These are phyloP conservation scores for Babesia sp. DNA, from an alignment of 169 alveolate species.

Conservation along the genomic window DNA sequence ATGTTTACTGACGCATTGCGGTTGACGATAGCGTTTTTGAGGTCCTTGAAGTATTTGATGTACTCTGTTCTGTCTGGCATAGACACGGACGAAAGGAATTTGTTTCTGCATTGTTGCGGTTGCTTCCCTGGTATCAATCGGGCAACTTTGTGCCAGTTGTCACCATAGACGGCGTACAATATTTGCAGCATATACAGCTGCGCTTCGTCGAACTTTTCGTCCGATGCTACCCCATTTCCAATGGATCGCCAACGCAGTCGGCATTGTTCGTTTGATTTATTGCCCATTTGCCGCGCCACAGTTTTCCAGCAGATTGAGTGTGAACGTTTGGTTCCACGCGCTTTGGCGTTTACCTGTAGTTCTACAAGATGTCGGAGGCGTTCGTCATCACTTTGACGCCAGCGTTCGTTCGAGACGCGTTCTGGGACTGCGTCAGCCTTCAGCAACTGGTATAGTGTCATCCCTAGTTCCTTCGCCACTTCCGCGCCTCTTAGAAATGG, in stretches of 20 bases:
- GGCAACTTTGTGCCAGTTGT: slow-evolving; percentile 55
- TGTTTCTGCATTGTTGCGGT: slow-evolving; percentile 52
- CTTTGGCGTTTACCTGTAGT: neutral
- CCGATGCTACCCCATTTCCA: slow-evolving; percentile 9
- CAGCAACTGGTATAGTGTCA: slow-evolving; percentile 53
- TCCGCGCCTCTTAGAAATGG: slow-evolving; percentile 18
- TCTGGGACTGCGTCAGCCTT: slow-evolving; percentile 26
- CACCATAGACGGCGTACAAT: slow-evolving; percentile 48
- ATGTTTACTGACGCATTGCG: slow-evolving; percentile 13
- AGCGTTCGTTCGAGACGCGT: slow-evolving; percentile 7
- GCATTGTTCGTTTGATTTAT: slow-evolving; percentile 62
- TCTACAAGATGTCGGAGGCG: slow-evolving; percentile 27
- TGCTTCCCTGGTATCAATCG: slow-evolving; percentile 39
- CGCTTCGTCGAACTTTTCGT: slow-evolving; percentile 22
- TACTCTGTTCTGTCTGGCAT: slow-evolving; percentile 17
- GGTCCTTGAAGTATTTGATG: slow-evolving; percentile 24
- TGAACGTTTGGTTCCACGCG: slow-evolving; percentile 1
- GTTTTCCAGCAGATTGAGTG: slow-evolving; percentile 33
- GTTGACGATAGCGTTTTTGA: slow-evolving; percentile 5
- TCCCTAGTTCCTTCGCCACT: slow-evolving; percentile 38
- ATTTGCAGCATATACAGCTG: slow-evolving; percentile 37
- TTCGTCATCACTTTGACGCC: slow-evolving; percentile 49
- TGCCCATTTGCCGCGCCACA: slow-evolving; percentile 45
- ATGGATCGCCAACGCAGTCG: slow-evolving; percentile 55
- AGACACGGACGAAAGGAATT: slow-evolving; percentile 17